Base-by-base conservation (phyloP, 2,329 filamentous ascomycete genomes). In the Rhynchosporium agropyri region DNA sequence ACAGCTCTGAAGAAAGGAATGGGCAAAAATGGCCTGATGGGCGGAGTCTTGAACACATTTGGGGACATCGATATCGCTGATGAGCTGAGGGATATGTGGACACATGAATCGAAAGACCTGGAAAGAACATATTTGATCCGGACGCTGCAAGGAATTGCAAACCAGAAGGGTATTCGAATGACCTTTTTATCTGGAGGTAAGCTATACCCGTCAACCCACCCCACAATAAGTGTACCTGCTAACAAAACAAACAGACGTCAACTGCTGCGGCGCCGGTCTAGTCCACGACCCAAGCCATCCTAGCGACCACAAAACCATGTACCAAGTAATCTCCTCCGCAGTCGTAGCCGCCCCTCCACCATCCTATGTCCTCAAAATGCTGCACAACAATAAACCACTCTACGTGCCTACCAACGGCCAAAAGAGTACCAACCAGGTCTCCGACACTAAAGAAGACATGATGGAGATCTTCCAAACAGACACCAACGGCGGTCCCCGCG, bases 391-490 rank as follows among this genome's bases (percentile, higher is more conserved):
- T 79, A 95, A 94, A 76, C 86, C 90, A 43, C 86, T 98, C 33
- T 99, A 97, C 76, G 83, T 99, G 60, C 95, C 95, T 0, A 83
- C 85, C 60, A 99, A 99, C 76, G 94, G 94, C n/a, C 87, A 92
- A 62, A 84, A 85, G 68, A 88, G 89, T 0, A 89, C 83, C 1
- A 86, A 92, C 65, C 84, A 88, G 67, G 84, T 90, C 1, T 90
- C 88, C 1, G 95, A 99, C 75, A 99, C 95, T 53, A 98, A 99
- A 77, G 95, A 99, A 77, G 95, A 99, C 78, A 99, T 99, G 95
- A 96, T 99, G 90, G 95, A 99, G 80, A 96, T 99, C 69, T 99
- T 99, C 83, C 92, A 95, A 72, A 91, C 89, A 7, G 95, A 99
- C 71, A 92, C 95, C 15, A 91, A 89, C 60, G 94, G 95, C n/a